phyloP scores from a whole-genome alignment of 2,329 filamentous ascomycete genomes.

The Plenodomus tracheiphilus region DNA sequence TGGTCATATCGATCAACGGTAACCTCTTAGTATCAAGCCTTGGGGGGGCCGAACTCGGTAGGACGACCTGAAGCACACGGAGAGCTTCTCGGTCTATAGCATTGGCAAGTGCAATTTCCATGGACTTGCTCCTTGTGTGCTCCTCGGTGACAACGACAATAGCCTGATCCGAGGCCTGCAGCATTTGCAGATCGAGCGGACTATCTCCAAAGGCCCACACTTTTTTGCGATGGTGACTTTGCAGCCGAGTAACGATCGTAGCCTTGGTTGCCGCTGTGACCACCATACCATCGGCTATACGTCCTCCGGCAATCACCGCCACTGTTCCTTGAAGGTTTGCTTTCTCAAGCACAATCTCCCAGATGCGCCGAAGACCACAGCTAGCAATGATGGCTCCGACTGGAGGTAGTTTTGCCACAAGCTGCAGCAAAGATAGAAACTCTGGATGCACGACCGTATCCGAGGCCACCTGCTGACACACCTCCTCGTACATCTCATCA shows the following conservation, averaged over 20 bases:
- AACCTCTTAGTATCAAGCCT: constrained; percentile 51
- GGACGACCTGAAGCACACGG: constrained; percentile 51
- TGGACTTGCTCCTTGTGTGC: constrained; percentile 52
- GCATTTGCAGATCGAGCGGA: constrained; percentile 61
- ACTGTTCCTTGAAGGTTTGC: constrained; percentile 43
- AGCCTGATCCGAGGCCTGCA: constrained; percentile 56
- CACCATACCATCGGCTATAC: constrained; percentile 53
- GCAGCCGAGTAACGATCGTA: constrained; percentile 50
- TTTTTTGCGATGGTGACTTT: constrained; percentile 32
- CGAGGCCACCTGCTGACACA: constrained; percentile 53
- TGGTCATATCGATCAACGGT: constrained; percentile 32
- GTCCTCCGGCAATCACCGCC: constrained; percentile 58
- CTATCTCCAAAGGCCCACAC: constrained; percentile 66
- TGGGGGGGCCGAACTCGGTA: constrained; percentile 47
- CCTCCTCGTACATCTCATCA: constrained; percentile 45
- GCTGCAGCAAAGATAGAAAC: constrained; percentile 51
- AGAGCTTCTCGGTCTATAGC: constrained; percentile 51
- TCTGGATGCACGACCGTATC: constrained; percentile 52
- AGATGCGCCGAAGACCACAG: constrained; percentile 57
- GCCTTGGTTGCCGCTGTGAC: constrained; percentile 58
- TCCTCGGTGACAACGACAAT: constrained; percentile 60
- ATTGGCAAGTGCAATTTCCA: constrained; percentile 52
- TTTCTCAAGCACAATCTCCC: constrained; percentile 57
- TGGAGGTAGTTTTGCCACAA: constrained; percentile 35
- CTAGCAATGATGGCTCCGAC: constrained; percentile 58